phyloP scores from a whole-genome alignment of 1,139 yeast species.

The Candida sanyaensis region DNA sequence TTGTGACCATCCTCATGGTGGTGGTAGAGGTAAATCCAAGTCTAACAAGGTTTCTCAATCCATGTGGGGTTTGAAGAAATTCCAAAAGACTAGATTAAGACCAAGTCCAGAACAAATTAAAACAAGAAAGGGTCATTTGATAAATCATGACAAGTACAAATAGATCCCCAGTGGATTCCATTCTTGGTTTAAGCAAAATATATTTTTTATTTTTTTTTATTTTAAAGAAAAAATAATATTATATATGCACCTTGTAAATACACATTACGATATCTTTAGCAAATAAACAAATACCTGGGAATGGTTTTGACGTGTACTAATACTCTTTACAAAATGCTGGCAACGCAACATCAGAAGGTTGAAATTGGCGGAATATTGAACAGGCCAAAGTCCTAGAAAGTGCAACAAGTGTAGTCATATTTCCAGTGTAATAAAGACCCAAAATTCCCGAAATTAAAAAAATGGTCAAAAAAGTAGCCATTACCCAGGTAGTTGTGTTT shows the following conservation, averaged over 20 bases:
- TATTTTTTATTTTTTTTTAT: no score
- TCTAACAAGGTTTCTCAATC: conserved; percentile 92
- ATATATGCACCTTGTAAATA: conserved; percentile 6
- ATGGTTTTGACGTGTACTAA: conserved; percentile 3
- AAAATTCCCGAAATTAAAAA: conserved; percentile 10
- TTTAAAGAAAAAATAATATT: no score
- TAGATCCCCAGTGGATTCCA: background rate
- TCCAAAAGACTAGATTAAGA: conserved; percentile 76
- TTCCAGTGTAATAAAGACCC: conserved; percentile 20
- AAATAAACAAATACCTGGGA: background rate
- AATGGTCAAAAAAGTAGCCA: conserved; percentile 12
- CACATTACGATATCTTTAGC: background rate
- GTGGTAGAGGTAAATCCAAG: conserved; percentile 99
- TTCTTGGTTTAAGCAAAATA: background rate
- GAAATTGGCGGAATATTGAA: conserved; percentile 13
- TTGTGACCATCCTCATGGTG: conserved; percentile 98
- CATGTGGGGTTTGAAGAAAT: conserved; percentile 97
- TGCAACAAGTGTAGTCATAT: conserved; percentile 13
- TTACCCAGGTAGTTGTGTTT: conserved; percentile 8
- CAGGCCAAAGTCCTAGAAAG: conserved; percentile 18
- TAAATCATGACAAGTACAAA: conserved; percentile 11
- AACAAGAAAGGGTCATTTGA: conserved; percentile 13
- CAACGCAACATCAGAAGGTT: conserved; percentile 6
- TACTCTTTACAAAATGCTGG: conserved; percentile 15
- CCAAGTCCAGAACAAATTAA: conserved; percentile 12